These are phyloP conservation scores for Trichoderma atrobrunneum DNA, from an alignment of 2,329 filamentous ascomycete species.

Conservation along the genomic window DNA sequence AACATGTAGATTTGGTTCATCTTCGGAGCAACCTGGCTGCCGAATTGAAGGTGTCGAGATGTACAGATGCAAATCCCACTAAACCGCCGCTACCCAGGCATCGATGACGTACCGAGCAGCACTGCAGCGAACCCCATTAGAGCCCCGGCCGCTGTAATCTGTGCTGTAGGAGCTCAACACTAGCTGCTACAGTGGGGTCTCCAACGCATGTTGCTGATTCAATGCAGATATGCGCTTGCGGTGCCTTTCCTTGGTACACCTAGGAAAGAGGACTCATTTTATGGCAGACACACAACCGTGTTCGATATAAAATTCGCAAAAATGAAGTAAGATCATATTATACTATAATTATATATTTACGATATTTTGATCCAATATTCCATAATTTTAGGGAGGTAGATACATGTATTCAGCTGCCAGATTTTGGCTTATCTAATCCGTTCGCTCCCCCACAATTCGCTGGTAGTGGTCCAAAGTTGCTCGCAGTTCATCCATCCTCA, in stretches of 20 bases:
- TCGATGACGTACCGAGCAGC: neutral
- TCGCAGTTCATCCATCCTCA: neutral
- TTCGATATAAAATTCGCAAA: neutral
- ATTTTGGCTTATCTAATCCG: neutral
- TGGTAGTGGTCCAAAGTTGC: neutral
- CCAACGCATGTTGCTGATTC: neutral
- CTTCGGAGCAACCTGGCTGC: neutral
- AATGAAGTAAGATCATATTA: neutral
- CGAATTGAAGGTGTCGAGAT: neutral
- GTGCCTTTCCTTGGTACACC: neutral
- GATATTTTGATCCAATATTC: neutral
- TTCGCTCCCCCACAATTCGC: constrained; percentile 12
- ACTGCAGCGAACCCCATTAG: neutral
- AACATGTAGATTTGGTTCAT: neutral
- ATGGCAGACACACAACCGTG: neutral
- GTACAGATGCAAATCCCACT: neutral
- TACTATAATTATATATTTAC: neutral
- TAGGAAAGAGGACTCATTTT: neutral
- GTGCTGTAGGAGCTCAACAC: neutral
- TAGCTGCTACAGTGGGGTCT: neutral
- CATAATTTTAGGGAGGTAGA: neutral
- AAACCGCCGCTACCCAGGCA: neutral
- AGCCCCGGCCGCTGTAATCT: neutral
- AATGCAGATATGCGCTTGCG: neutral
- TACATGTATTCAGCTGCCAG: neutral